phyloP scores from a whole-genome alignment of 305 asterid species.

The Solanum hybrid region DNA sequence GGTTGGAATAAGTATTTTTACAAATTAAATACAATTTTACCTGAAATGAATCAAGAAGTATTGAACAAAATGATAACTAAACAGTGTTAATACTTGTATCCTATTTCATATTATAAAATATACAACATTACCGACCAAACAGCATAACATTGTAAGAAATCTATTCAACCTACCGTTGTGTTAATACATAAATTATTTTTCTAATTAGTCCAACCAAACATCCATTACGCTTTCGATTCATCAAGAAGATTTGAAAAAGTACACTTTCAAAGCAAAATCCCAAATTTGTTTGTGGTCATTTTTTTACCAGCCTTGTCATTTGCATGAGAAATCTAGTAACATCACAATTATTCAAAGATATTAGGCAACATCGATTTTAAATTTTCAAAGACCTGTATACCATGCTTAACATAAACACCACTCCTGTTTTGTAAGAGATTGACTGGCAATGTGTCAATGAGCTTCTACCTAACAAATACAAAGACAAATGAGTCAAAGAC shows the following conservation, averaged over 20 bases:
- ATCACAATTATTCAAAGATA: neutral
- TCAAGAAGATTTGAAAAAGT: neutral
- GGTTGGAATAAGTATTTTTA: neutral
- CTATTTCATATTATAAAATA: neutral
- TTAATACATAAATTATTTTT: neutral
- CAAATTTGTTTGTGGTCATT: neutral
- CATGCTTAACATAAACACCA: neutral
- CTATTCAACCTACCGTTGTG: neutral
- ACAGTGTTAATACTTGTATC: neutral
- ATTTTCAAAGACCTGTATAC: neutral
- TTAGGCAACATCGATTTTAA: neutral
- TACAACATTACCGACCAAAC: neutral
- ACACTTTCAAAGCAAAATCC: neutral
- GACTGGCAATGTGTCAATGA: neutral
- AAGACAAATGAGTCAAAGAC: neutral
- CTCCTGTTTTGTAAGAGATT: neutral
- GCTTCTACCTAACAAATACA: neutral
- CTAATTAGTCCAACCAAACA: neutral
- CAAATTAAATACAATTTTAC: neutral
- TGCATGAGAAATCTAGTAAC: constrained; percentile 1
- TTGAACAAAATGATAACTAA: neutral
- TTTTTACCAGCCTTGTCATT: neutral
- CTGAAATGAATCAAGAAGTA: neutral
- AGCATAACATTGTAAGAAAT: neutral
- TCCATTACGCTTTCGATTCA: neutral